Evolutionary conservation across 2,329 filamentous ascomycete species (phyloP).

Genomic region (Aspergillus sp.): DNA sequence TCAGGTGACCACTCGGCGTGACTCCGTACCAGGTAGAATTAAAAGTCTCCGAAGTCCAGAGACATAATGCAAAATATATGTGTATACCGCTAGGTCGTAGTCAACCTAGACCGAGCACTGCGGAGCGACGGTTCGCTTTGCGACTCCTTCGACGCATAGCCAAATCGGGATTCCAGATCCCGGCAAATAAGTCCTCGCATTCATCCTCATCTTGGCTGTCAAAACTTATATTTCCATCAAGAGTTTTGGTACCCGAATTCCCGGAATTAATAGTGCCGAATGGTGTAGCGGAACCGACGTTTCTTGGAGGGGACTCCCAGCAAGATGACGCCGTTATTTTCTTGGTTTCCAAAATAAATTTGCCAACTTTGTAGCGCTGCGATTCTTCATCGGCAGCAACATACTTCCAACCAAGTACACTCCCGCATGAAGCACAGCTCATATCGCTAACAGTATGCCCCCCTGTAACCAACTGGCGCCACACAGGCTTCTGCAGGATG

Average conservation of each 20-base stretch:
- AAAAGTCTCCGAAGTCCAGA: background rate
- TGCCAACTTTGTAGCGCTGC: constrained; percentile 60
- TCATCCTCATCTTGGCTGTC: constrained; percentile 61
- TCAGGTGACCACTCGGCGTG: background rate
- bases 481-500: constrained; percentile 48
- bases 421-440: constrained; percentile 50
- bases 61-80: background rate
- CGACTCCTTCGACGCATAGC: constrained; percentile 42
- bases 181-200: constrained; percentile 59
- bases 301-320: constrained; percentile 43
- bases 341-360: constrained; percentile 59
- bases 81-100: background rate
- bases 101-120: constrained; percentile 15
- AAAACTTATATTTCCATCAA: constrained; percentile 46
- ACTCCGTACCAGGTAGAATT: background rate
- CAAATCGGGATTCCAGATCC: constrained; percentile 52
- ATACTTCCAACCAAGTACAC: constrained; percentile 59
- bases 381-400: constrained; percentile 55
- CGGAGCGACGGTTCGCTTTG: constrained; percentile 23
- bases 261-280: background rate
- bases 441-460: constrained; percentile 58
- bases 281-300: constrained; percentile 2
- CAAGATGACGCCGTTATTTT: constrained; percentile 43
- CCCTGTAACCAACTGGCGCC: constrained; percentile 56
- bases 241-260: constrained; percentile 7